Evolutionary conservation across 768 basidiomycete species (phyloP).

Genomic region (Trametes sanguinea): DNA sequence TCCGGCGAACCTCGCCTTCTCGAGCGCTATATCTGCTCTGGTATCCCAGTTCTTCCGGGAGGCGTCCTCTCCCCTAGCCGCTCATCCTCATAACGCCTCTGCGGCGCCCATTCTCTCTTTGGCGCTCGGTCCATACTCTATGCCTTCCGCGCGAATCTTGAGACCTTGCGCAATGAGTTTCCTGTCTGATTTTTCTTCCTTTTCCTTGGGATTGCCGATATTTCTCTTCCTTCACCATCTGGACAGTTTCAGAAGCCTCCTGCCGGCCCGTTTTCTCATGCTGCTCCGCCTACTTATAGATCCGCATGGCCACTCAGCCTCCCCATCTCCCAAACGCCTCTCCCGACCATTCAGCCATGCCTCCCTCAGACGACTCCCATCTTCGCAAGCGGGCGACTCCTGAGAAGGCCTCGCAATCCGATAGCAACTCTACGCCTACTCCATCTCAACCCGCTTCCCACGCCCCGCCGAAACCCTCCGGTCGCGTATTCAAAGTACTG

Average conservation of each 20-base stretch:
- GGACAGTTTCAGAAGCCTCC: not conserved
- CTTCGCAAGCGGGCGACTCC: constrained; percentile 27
- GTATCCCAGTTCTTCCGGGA: no score
- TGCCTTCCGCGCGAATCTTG: no score
- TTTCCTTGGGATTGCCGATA: not conserved
- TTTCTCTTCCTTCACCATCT: not conserved
- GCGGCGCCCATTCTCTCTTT: no score
- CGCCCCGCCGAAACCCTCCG: not conserved
- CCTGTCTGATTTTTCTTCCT: not conserved
- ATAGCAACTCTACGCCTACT: not conserved
- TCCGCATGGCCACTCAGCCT: not conserved
- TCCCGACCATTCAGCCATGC: constrained; percentile 15
- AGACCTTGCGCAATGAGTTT: no score
- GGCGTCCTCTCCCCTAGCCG: no score
- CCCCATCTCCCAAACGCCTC: constrained; percentile 2
- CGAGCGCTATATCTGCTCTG: no score
- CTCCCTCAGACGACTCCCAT: constrained; percentile 18
- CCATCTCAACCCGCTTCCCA: not conserved
- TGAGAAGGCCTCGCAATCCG: constrained; percentile 1
- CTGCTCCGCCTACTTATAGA: constrained; percentile 15
- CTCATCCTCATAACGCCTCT: no score
- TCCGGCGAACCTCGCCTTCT: no score
- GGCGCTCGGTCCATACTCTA: no score
- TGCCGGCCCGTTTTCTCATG: constrained; percentile 13
- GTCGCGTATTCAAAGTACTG: constrained; percentile 13